Conservation (phyloP, 1,284 basidiomycete species). For the Ustilago esculenta region DNA sequence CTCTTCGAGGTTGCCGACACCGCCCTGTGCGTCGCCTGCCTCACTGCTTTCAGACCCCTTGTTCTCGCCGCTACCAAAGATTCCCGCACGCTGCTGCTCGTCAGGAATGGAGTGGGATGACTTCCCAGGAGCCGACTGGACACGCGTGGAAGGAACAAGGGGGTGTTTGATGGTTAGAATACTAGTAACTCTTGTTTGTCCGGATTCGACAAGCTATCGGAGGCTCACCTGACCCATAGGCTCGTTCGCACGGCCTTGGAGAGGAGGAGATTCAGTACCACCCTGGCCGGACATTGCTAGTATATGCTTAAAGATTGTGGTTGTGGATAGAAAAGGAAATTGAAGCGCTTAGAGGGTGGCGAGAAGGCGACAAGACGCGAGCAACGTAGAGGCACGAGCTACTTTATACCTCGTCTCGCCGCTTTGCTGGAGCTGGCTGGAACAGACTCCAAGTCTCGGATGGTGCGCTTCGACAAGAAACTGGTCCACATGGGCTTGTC, state of each 20-base stretch:
- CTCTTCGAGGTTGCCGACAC: constrained; percentile 17
- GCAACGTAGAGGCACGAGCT: too few species aligned
- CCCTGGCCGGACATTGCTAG: constrained; percentile 32
- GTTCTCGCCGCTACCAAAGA: constrained; percentile 35
- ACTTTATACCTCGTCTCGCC: too few species aligned
- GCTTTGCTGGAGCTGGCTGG: too few species aligned
- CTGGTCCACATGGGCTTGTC: too few species aligned
- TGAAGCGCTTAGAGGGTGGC: too few species aligned
- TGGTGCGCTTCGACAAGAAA: too few species aligned
- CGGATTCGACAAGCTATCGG: too few species aligned
- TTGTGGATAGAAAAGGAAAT: not conserved
- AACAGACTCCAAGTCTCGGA: too few species aligned
- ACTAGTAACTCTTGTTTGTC: too few species aligned
- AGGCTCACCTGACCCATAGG: constrained; percentile 49
- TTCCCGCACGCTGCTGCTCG: constrained; percentile 39
- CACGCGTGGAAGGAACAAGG: not conserved
- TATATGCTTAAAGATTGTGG: not conserved
- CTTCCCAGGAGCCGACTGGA: constrained; percentile 46
- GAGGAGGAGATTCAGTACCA: constrained; percentile 49
- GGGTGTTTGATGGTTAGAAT: not conserved
- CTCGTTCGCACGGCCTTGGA: constrained; percentile 47
- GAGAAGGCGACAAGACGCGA: too few species aligned
- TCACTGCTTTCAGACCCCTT: constrained; percentile 36
- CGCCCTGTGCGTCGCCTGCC: constrained; percentile 20
- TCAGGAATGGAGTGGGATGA: constrained; percentile 38